phyloP scores from a whole-genome alignment of 805 yeast species.

The Pichia membranifaciens region DNA sequence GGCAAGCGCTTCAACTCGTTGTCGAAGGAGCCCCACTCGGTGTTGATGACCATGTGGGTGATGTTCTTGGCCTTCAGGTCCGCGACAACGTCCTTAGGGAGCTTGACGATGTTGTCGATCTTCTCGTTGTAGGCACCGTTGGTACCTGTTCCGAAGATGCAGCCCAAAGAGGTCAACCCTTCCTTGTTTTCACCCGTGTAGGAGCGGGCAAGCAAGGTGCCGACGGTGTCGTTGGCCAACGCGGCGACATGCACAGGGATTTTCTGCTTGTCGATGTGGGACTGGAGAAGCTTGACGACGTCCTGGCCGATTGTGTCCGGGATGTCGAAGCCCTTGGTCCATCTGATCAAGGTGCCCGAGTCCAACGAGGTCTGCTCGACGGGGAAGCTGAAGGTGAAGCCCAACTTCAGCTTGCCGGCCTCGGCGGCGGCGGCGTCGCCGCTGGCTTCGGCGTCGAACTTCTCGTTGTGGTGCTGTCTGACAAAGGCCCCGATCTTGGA shows the following conservation, averaged over 20 bases:
- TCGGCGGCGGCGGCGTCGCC: slow-evolving; percentile 11
- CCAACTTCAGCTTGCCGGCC: slow-evolving; percentile 50
- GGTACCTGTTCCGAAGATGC: slow-evolving; percentile 96
- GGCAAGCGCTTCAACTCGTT: slow-evolving; percentile 74
- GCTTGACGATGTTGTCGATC: slow-evolving; percentile 65
- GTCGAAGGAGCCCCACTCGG: slow-evolving; percentile 98
- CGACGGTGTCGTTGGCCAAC: slow-evolving; percentile 92
- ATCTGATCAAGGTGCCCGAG: slow-evolving; percentile 77
- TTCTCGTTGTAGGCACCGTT: slow-evolving; percentile 91
- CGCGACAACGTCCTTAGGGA: slow-evolving; percentile 42
- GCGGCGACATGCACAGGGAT: slow-evolving; percentile 75
- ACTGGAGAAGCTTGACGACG: slow-evolving; percentile 68
- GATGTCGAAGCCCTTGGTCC: slow-evolving; percentile 95
- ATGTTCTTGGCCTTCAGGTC: slow-evolving; percentile 39
- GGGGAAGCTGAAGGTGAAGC: slow-evolving; percentile 94
- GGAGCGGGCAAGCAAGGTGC: slow-evolving; percentile 84
- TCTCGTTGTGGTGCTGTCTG: slow-evolving; percentile 51
- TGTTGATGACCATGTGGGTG: slow-evolving; percentile 79
- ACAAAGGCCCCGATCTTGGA: slow-evolving; percentile 61
- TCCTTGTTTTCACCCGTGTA: slow-evolving; percentile 62
- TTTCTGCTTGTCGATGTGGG: slow-evolving; percentile 52
- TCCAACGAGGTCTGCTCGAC: slow-evolving; percentile 77
- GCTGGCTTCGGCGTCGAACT: slow-evolving; percentile 14
- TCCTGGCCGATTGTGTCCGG: slow-evolving; percentile 82
- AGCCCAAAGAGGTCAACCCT: slow-evolving; percentile 77